Conservation (phyloP, 257 asterid species). For the Galeopsis tetrahit region DNA sequence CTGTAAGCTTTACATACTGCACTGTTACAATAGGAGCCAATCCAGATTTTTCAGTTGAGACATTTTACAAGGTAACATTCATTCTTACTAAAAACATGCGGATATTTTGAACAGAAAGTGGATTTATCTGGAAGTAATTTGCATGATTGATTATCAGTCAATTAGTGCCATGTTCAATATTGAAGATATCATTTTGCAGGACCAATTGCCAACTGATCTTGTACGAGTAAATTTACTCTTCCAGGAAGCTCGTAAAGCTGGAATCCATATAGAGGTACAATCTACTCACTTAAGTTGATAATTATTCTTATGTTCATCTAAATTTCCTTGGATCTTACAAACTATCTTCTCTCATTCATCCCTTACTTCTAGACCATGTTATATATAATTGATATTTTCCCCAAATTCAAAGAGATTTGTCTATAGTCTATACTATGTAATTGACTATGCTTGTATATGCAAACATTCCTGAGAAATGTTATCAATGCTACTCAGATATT, state of each 20-base stretch:
- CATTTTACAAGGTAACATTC: conserved; percentile 77
- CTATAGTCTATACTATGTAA: neutral
- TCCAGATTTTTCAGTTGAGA: conserved; percentile 87
- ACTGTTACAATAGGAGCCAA: conserved; percentile 96
- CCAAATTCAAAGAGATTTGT: neutral
- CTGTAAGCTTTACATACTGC: conserved; percentile 79
- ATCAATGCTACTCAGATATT: neutral
- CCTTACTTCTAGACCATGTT: neutral
- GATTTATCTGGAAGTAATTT: conserved; percentile 20
- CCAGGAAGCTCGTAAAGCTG: conserved; percentile 84
- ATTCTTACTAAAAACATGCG: conserved; percentile 11
- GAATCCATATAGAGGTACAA: conserved; percentile 78
- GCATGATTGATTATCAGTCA: conserved; percentile 3
- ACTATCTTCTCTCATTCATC: neutral
- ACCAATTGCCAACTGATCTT: conserved; percentile 81
- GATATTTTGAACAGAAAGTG: conserved; percentile 22
- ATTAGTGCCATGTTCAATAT: conserved; percentile 28
- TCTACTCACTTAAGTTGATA: conserved; percentile 11
- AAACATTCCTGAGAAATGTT: neutral
- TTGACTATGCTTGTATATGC: neutral
- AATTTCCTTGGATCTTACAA: neutral
- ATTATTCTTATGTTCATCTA: neutral
- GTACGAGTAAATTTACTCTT: conserved; percentile 81
- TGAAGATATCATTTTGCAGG: conserved; percentile 53
- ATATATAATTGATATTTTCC: neutral